Conservation (phyloP, 2,329 filamentous ascomycete species). For the Arthrobotrys sinensis region DNA sequence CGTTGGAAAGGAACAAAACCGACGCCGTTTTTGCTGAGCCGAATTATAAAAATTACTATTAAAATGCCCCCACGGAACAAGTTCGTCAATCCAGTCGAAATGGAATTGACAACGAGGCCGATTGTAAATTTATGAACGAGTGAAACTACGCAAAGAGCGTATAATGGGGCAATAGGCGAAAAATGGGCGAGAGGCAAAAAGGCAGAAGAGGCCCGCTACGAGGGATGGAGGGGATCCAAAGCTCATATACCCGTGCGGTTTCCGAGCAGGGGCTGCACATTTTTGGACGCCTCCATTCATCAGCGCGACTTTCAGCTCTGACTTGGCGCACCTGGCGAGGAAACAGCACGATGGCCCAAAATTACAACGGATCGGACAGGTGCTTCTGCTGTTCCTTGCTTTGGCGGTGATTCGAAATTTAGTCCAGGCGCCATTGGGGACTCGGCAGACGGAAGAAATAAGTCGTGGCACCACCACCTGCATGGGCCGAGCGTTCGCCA, state of each 20-base stretch:
- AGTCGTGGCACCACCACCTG: constrained; percentile 55
- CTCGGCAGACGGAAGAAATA: constrained; percentile 56
- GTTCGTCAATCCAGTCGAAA: constrained; percentile 42
- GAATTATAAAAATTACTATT: constrained; percentile 53
- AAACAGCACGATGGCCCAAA: constrained; percentile 32
- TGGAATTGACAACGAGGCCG: constrained; percentile 43
- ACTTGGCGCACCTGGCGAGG: constrained; percentile 54
- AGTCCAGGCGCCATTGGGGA: constrained; percentile 47
- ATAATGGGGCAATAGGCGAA: constrained; percentile 57
- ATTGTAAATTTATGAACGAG: constrained; percentile 54
- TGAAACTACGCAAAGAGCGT: constrained; percentile 61
- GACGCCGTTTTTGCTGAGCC: constrained; percentile 17
- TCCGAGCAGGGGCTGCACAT: constrained; percentile 22
- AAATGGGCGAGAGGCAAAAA: constrained; percentile 55
- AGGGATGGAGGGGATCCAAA: constrained; percentile 45
- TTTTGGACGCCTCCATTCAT: constrained; percentile 20
- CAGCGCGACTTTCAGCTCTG: constrained; percentile 51
- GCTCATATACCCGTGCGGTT: constrained; percentile 46
- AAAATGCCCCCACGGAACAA: constrained; percentile 42
- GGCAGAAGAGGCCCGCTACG: constrained; percentile 31
- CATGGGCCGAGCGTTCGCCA: constrained; percentile 42
- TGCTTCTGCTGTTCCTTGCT: constrained; percentile 56
- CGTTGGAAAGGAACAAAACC: constrained; percentile 35
- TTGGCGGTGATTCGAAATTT: constrained; percentile 46
- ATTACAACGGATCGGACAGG: constrained; percentile 60